Base-by-base conservation (phyloP, 352 stramenopile genomes). In the Globisporangium barbulae region DNA sequence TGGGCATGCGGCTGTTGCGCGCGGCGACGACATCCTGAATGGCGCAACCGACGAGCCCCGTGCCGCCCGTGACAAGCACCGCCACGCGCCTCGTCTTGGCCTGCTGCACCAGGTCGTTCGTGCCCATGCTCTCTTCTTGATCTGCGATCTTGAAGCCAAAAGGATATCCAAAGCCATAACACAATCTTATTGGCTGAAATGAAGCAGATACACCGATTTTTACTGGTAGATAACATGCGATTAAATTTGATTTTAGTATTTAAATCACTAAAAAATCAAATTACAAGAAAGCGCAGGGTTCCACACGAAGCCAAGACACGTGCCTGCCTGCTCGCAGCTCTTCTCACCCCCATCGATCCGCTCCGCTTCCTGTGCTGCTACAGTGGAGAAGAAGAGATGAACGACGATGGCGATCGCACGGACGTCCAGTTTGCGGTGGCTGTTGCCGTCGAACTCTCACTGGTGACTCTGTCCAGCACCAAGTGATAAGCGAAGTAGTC, bases 61-160 rank as follows among this genome's bases (percentile, higher is more conserved):
- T 97, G 61, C 97, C 97, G 37, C 97, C 97, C 10, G 97, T 99
- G 9, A 99, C 95, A 37, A 99, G 81, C 45, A 99, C 80, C 33
- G 88, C 72, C 33, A 88, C 69, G 33, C 75, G 70, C 25, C 31
- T 53, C 33, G 15, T 21, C 6, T n/a, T 39, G 28, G 17, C 17
- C 9, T 19, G 48, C 35, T 41, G 35, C 35, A 41, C 35, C 2
- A 41, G n/a, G n/a, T 28, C 45, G 57, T 10, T 44, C 22, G 19
- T 22, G 25, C 21, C 55, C 30, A 12, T 60, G 58, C 58, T 56
- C 56, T 33, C 39, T 41, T n/a, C 30, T 33, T 48, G 33, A 9
- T 42, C 15, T 42, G 37, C 17, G 37, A 13, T 42, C 8, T 42
- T 42, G 37, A 42, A 42, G 37, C 37, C 8, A 13, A 42, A 42